Base-by-base conservation (phyloP, 148 eudicot genomes). In the Fallopia convolvulus region DNA sequence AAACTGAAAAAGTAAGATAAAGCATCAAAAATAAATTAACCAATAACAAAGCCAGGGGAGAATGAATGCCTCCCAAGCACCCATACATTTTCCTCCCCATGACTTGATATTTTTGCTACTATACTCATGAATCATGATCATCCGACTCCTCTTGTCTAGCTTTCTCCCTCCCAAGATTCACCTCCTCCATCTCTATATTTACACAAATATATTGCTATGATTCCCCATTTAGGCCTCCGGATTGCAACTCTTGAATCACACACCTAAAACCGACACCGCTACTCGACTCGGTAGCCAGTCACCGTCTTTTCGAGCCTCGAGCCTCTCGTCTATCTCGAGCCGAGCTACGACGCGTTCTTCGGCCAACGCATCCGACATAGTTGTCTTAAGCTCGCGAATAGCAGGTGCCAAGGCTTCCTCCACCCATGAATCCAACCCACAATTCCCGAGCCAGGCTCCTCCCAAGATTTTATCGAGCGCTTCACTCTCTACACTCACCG, bases 391-490 rank as follows among this genome's bases (percentile, higher is more conserved):
- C 75, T 82, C 84, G 32, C 77, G 82, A 63, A 91, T 86, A 73
- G 92, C 86, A 1, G 98, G 96, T 4, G 79, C 79, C 74, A 93
- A 56, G 2, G 76, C 89, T 52, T 85, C 87, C 15, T 88, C 90
- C 0, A 78, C 58, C 99, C 99, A 95, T 3, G 90, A 81, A 39
- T 89, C 93, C 32, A 95, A 63, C 39, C 91, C 78, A 0, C 84
- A 81, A 77, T 81, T 79, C 52, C 97, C 99, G 5, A 87, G 83
- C 97, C 94, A 95, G 41, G 88, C 63, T 30, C 97, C 99, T 4
- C 85, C 90, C n/a, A 86, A 0, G 63, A 95, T 95, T 86, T 87
- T 92, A 76, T 91, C 90, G 0, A 93, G 79, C 13, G 93, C 97
- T 8, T 82, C 91, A 6, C 80, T 84, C 21, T 90, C 94, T 6